These are phyloP conservation scores for Symbiodinium pilosum DNA, from an alignment of 73 alveolate genomes.

Conservation along the genomic window DNA sequence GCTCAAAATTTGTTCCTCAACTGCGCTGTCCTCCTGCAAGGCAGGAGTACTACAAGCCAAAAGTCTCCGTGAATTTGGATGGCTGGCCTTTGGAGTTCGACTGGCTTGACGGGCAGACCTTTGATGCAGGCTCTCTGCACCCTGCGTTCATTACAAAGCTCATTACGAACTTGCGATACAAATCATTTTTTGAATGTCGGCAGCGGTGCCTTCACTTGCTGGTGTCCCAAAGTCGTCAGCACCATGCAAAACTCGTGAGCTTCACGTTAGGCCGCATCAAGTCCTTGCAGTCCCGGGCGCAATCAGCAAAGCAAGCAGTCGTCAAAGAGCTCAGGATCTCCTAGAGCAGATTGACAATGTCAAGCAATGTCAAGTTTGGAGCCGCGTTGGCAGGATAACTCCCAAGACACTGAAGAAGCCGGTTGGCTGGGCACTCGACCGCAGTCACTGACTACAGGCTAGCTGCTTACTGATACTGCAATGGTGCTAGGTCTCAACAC, in stretches of 20 bases:
- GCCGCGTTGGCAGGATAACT: neutral
- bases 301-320: slow-evolving; percentile 64
- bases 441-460: no score
- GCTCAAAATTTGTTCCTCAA: neutral
- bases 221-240: no score
- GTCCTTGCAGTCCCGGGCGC: neutral
- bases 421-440: slow-evolving; percentile 31
- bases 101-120: slow-evolving; percentile 81
- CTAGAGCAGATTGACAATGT: neutral
- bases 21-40: neutral
- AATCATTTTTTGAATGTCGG: no score
- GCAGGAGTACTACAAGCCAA: slow-evolving; percentile 91
- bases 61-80: slow-evolving; percentile 60
- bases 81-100: slow-evolving; percentile 91
- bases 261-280: slow-evolving; percentile 25
- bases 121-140: slow-evolving; percentile 31
- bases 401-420: slow-evolving; percentile 74
- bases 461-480: no score
- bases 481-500: slow-evolving; percentile 97
- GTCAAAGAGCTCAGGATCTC: slow-evolving; percentile 46
- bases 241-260: no score
- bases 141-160: no score
- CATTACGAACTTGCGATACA: no score
- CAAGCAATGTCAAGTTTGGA: no score
- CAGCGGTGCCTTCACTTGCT: no score